Conservation (phyloP, 192 early-diverging fungal species). For the Backusella macrospora region DNA sequence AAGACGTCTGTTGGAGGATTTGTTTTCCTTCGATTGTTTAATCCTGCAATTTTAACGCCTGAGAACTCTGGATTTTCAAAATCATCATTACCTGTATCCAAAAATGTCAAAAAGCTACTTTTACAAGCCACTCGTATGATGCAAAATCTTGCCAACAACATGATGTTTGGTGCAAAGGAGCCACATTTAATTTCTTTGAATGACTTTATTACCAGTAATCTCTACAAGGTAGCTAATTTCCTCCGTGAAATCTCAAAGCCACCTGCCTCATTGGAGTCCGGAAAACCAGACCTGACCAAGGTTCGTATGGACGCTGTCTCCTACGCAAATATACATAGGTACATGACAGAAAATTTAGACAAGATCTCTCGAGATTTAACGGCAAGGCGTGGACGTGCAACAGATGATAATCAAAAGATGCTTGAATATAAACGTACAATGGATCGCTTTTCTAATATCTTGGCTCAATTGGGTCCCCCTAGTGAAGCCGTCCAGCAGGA, state of each 20-base stretch:
- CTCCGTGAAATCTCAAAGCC: slow-evolving; percentile 72
- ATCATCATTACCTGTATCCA: slow-evolving; percentile 56
- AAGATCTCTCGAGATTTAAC: slow-evolving; percentile 67
- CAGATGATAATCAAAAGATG: slow-evolving; percentile 16
- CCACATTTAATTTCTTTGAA: slow-evolving; percentile 89
- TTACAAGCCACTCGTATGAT: slow-evolving; percentile 93
- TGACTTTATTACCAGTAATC: slow-evolving; percentile 81
- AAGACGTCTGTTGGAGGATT: slow-evolving; percentile 91
- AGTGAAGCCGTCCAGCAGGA: slow-evolving; percentile 54
- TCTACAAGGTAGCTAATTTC: slow-evolving; percentile 75
- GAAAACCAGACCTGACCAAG: neutral
- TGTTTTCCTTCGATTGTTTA: slow-evolving; percentile 93
- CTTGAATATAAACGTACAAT: slow-evolving; percentile 53
- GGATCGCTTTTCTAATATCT: slow-evolving; percentile 76
- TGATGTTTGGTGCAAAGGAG: slow-evolving; percentile 96
- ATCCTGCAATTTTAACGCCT: slow-evolving; percentile 91
- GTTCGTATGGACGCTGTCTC: slow-evolving; percentile 12
- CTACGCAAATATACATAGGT: slow-evolving; percentile 54
- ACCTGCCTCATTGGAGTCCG: neutral
- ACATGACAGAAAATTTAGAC: slow-evolving; percentile 68
- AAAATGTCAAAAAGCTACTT: slow-evolving; percentile 79
- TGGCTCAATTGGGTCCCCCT: slow-evolving; percentile 86
- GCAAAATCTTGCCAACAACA: slow-evolving; percentile 96
- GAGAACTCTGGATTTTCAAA: slow-evolving; percentile 74
- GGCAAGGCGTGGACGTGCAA: slow-evolving; percentile 44